phyloP scores from a whole-genome alignment of 495 filamentous ascomycete genomes.

The Entonaema liquescens region DNA sequence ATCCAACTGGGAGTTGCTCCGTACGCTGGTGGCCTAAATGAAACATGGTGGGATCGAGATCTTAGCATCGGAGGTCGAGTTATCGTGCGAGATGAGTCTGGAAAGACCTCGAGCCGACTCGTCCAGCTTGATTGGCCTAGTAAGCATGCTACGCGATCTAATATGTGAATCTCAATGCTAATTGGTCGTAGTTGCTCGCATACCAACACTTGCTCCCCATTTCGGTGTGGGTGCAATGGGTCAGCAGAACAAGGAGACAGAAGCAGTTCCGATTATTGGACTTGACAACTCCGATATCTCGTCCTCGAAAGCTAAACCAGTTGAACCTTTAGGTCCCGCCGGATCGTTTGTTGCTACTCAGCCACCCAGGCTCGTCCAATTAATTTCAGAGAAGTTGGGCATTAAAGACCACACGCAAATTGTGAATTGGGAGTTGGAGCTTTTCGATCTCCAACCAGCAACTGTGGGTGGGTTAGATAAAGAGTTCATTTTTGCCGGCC shows the following conservation, averaged over 20 bases:
- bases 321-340: slow-evolving; percentile 51
- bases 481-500: slow-evolving; percentile 93
- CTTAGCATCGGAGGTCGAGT: slow-evolving; percentile 89
- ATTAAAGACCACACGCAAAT: slow-evolving; percentile 76
- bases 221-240: slow-evolving; percentile 84
- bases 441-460: slow-evolving; percentile 90
- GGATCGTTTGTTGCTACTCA: slow-evolving; percentile 82
- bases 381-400: slow-evolving; percentile 77
- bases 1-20: slow-evolving; percentile 91
- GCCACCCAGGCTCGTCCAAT: slow-evolving; percentile 81
- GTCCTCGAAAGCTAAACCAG: slow-evolving; percentile 43
- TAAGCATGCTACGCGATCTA: slow-evolving; percentile 35
- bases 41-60: slow-evolving; percentile 95
- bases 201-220: slow-evolving; percentile 92
- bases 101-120: slow-evolving; percentile 82
- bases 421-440: slow-evolving; percentile 96
- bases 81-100: slow-evolving; percentile 76
- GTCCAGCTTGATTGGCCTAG: slow-evolving; percentile 92
- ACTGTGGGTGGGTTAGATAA: slow-evolving; percentile 85
- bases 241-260: slow-evolving; percentile 86
- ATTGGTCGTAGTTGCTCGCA: slow-evolving; percentile 71
- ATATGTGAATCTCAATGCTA: slow-evolving; percentile 19
- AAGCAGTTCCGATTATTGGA: slow-evolving; percentile 93
- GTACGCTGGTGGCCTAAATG: slow-evolving; percentile 85
- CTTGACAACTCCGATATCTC: slow-evolving; percentile 75